Evolutionary conservation across 2,329 filamentous ascomycete species (phyloP), one percentile per base, ranked within the genome.

Genomic region (Trichophyton mentagrophytes): DNA sequence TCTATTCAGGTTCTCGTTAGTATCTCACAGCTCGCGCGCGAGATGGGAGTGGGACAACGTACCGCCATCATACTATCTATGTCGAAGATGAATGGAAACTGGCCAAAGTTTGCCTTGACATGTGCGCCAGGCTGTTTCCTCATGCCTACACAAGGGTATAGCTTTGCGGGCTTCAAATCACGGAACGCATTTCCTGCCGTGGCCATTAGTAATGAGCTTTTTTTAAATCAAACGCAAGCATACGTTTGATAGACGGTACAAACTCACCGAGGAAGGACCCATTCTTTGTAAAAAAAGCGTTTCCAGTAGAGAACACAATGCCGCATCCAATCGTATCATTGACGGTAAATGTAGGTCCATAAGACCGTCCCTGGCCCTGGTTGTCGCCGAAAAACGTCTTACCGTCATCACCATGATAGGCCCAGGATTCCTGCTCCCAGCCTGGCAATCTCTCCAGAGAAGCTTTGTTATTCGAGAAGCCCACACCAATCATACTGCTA

Each of bases 31-130:
- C 44, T 33, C 56, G 56, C 11, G 58, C 13, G 20, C 33, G 47
- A 56, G 5, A 55, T 46, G 15, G 20, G 38, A 25, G 38, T 22
- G 9, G 5, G 40, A 53, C 33, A 27, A 75, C 81, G 68, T 80
- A 88, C 88, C 78, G 81, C 82, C 77, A 96, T 86, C 80, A 93
- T 83, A 62, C 83, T 82, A 72, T 96, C 89, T 66, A 99, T 97
- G 71, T 96, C 89, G 74, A 87, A 99, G 51, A 89, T 81, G 72
- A 97, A 97, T 2, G 88, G 87, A 59, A 81, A 82, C 72, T 83
- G 82, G 38, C 84, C 84, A 69, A 86, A 85, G 68, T 86, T 86
- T 38, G 78, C 80, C 49, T 75, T 77, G 22, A 86, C 67, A 63
- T 82, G 81, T 61, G 85, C 82, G 57, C 78, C 78, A 0, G 80